These are phyloP conservation scores for Fusarium mundagurra DNA, from an alignment of 2,329 filamentous ascomycete genomes.

Conservation along the genomic window DNA sequence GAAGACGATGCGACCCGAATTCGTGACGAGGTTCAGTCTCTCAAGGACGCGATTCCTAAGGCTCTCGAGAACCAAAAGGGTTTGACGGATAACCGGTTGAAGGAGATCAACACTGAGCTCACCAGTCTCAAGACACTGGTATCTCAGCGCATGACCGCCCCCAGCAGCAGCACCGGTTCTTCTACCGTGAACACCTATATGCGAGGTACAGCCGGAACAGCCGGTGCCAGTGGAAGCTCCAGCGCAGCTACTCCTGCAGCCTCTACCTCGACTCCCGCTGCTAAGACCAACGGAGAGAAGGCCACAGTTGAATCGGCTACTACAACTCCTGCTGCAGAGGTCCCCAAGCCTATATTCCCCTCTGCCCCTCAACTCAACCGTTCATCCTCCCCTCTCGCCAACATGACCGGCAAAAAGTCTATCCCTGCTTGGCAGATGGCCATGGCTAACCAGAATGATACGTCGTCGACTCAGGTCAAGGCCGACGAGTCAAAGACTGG, in stretches of 20 bases:
- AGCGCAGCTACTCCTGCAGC: conserved; percentile 39
- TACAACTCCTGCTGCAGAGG: conserved; percentile 43
- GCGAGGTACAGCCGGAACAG: conserved; percentile 36
- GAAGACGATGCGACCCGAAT: conserved; percentile 90
- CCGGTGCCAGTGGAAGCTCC: neutral
- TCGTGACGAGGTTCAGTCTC: conserved; percentile 82
- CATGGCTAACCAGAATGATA: conserved; percentile 64
- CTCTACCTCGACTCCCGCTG: conserved; percentile 32
- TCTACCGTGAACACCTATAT: conserved; percentile 39
- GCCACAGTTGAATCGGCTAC: conserved; percentile 38
- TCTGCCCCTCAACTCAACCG: conserved; percentile 44
- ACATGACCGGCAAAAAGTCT: conserved; percentile 65
- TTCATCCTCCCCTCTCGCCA: conserved; percentile 49
- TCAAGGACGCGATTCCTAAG: conserved; percentile 88
- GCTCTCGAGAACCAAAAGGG: conserved; percentile 90
- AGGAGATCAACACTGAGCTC: conserved; percentile 86
- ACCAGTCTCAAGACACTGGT: conserved; percentile 93
- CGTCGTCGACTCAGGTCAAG: conserved; percentile 42
- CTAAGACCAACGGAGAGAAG: conserved; percentile 43
- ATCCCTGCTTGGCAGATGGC: conserved; percentile 86
- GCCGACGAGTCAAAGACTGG: conserved; percentile 41
- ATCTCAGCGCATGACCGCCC: conserved; percentile 65
- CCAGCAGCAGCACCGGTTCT: conserved; percentile 44
- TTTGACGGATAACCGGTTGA: conserved; percentile 79
- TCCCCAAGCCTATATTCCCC: conserved; percentile 44